Base-by-base conservation (phyloP, 202 grass and related monocot species). In the Sporobolus alterniflorus region DNA sequence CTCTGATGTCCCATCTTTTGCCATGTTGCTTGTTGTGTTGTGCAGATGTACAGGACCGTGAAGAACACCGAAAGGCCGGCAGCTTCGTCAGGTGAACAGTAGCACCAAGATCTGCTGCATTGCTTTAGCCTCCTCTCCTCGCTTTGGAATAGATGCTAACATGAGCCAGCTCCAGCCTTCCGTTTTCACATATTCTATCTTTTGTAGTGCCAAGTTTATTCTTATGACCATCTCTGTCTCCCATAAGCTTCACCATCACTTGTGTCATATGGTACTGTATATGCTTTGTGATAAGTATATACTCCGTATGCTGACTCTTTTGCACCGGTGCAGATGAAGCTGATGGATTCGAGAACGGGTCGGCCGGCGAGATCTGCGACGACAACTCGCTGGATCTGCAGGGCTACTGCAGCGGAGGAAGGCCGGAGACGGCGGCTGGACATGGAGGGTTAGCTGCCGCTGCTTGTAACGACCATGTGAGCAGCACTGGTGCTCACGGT, bases 1-100 rank as follows among this genome's bases (percentile, higher is more conserved):
- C 33, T 87, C 64, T 64, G 80, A 80, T 86, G 50, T 6, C 36
- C 36, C 4, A 4, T 88, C 17, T 67, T 88, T 88, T 70, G 65
- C 43, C 52, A 75, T 78, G 76, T 78, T 67, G 47, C 32, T 74
- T 60, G 55, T 60, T 47, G 48, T 61, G 74, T n/a, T n/a, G 44
- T 85, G 88, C 90, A 98, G 95, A 98, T 98, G 95, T 98, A 93
- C 84, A 90, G 94, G 82, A 96, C 94, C 24, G 90, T 96, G 86
- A 96, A 96, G 91, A 93, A 90, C 26, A 96, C 94, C 76, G 94
- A 96, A 74, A 93, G 88, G 67, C 94, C 94, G 82, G 80, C 87
- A 92, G 81, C 76, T 80, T 88, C 94, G 64, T 89, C 94, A 97
- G 94, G 94, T 97, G 87, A 93, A 84, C 71, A 76, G 81, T 71